phyloP scores from a whole-genome alignment of 164 flowering plant genomes.

The Tinospora cordifolia region DNA sequence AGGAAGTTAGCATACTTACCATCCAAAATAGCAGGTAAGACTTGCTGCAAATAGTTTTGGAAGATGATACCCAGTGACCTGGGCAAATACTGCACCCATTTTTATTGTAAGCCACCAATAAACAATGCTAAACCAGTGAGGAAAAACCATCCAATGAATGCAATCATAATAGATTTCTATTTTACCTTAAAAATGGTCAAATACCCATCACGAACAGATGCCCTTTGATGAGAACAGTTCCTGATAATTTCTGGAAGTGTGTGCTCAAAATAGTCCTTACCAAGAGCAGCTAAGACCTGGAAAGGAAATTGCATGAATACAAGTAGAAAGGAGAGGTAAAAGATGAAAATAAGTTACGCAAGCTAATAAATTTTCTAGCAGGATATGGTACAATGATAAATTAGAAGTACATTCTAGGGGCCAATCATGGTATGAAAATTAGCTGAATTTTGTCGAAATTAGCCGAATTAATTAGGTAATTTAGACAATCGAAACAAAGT shows the following conservation, averaged over 20 bases:
- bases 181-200: conserved; percentile 85
- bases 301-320: conserved; percentile 1
- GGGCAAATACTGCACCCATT: conserved; percentile 64
- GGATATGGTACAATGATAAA: not conserved
- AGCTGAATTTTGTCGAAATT: too few species aligned
- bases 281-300: conserved; percentile 95
- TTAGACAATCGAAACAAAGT: too few species aligned
- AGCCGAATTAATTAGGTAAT: too few species aligned
- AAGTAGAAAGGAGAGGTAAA: not conserved
- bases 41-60: conserved; percentile 90
- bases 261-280: conserved; percentile 71
- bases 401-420: not conserved
- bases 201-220: conserved; percentile 95
- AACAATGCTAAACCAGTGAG: not conserved
- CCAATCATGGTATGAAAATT: too few species aligned
- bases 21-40: conserved; percentile 91
- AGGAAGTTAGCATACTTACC: conserved; percentile 34
- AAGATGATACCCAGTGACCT: conserved; percentile 87
- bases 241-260: conserved; percentile 84
- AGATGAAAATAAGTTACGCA: not conserved
- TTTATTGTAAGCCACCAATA: conserved; percentile 1
- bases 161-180: conserved; percentile 1
- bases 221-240: conserved; percentile 84
- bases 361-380: not conserved
- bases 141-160: not conserved